A percentile compares a stretch with the other conserved stretches of the same genome.
phyloP scores from a whole-genome alignment of 148 eudicot genomes.

The Persicaria tinctoria region DNA sequence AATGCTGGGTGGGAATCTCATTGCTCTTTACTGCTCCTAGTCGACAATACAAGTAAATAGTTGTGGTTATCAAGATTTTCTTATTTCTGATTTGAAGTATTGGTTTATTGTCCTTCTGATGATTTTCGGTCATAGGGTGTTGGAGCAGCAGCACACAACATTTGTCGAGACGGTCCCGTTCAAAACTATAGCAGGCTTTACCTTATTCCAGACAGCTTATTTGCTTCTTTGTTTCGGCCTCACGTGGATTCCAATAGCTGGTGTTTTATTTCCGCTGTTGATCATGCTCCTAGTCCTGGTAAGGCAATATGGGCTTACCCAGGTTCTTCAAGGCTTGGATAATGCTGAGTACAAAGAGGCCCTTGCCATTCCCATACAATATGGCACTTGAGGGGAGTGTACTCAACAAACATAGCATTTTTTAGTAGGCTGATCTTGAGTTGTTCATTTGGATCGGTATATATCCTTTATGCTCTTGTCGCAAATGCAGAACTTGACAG shows the following conservation, averaged over 20 bases:
- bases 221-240: conserved; percentile 82
- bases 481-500: conserved; percentile 26
- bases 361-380: conserved; percentile 55
- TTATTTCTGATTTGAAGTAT: neutral
- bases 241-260: conserved; percentile 97
- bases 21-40: conserved; percentile 91
- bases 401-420: too few species aligned
- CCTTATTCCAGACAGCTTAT: conserved; percentile 77
- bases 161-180: conserved; percentile 93
- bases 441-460: neutral
- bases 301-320: conserved; percentile 74
- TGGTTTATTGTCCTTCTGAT: neutral
- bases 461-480: neutral
- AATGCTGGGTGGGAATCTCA: conserved; percentile 88
- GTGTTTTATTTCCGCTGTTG: conserved; percentile 87
- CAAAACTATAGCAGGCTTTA: conserved; percentile 67
- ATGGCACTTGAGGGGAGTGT: conserved; percentile 57
- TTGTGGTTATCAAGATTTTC: neutral
- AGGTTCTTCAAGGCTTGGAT: conserved; percentile 87
- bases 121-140: conserved; percentile 36
- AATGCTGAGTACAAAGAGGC: conserved; percentile 97
- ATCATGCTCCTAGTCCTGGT: conserved; percentile 98
- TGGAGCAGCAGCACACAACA: conserved; percentile 79
- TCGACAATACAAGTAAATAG: conserved; percentile 75
- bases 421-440: too few species aligned